These are phyloP conservation scores for Toxicodendron radicans DNA, from an alignment of 345 rosid species.

Conservation along the genomic window DNA sequence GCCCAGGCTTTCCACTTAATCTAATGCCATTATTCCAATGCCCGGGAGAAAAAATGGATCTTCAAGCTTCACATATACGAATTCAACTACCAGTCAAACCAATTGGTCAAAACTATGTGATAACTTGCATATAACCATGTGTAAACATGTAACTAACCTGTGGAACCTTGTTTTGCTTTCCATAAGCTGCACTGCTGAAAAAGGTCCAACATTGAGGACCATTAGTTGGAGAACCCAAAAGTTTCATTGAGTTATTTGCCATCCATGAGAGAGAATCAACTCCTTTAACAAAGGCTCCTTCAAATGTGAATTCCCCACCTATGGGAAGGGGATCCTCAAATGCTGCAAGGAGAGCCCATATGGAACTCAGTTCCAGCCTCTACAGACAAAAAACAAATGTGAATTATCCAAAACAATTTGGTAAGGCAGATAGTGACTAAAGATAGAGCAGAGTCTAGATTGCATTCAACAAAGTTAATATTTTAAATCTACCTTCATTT, in stretches of 20 bases:
- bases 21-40: background rate
- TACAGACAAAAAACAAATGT: conserved; percentile 23
- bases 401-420: conserved; percentile 5
- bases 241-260: conserved; percentile 83
- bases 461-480: background rate
- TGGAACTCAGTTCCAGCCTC: conserved; percentile 76
- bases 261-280: conserved; percentile 86
- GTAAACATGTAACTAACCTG: conserved; percentile 45
- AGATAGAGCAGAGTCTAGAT: conserved; percentile 6
- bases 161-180: conserved; percentile 85
- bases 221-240: conserved; percentile 32
- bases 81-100: background rate
- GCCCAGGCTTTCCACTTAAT: background rate
- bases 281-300: conserved; percentile 93
- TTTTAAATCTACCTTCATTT: conserved; percentile 69
- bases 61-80: no score
- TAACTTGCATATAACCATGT: background rate
- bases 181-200: conserved; percentile 80
- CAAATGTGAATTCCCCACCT: conserved; percentile 38
- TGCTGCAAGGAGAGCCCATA: conserved; percentile 94
- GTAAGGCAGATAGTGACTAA: background rate
- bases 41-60: background rate
- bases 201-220: conserved; percentile 78
- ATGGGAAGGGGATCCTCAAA: conserved; percentile 81
- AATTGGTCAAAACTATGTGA: background rate